Conservation (phyloP, 1,284 basidiomycete genomes). For the Salmacisia buchloeana region DNA sequence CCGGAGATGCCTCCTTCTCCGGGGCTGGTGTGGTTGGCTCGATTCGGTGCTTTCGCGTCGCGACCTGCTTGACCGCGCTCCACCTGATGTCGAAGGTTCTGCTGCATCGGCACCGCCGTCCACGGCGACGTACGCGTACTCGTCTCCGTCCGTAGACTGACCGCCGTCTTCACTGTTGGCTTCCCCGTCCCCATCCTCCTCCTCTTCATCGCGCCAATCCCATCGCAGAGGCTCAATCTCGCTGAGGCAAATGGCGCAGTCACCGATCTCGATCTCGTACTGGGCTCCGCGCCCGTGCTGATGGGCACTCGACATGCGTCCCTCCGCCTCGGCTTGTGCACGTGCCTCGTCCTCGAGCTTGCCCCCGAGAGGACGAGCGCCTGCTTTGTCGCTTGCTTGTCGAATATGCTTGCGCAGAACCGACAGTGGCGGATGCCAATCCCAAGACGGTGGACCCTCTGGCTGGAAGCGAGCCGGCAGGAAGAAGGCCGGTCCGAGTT, state of each 20-base stretch:
- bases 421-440: constrained; percentile 43
- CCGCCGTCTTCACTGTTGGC: constrained; percentile 5
- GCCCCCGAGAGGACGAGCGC: background rate
- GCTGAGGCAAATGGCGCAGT: constrained; percentile 48
- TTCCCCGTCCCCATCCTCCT: background rate
- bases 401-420: constrained; percentile 8
- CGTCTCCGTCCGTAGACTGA: constrained; percentile 13
- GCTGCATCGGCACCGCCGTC: background rate
- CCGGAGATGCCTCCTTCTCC: constrained; percentile 13
- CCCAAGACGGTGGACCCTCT: constrained; percentile 26
- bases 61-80: too few relatives aligned
- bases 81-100: background rate
- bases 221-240: constrained; percentile 18
- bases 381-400: constrained; percentile 17
- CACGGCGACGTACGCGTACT: background rate
- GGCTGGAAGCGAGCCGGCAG: constrained; percentile 23
- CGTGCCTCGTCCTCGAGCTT: too few relatives aligned
- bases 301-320: too few relatives aligned
- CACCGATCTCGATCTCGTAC: constrained; percentile 18
- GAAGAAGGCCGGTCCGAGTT: constrained; percentile 44
- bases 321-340: background rate
- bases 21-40: background rate
- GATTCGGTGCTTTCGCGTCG: constrained; percentile 14
- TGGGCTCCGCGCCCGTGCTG: too few relatives aligned
- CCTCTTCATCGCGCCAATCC: constrained; percentile 3